A percentile compares a stretch with the other conserved stretches of the same genome.
phyloP scores from a whole-genome alignment of 495 filamentous ascomycete genomes.

The Cercophora samala region DNA sequence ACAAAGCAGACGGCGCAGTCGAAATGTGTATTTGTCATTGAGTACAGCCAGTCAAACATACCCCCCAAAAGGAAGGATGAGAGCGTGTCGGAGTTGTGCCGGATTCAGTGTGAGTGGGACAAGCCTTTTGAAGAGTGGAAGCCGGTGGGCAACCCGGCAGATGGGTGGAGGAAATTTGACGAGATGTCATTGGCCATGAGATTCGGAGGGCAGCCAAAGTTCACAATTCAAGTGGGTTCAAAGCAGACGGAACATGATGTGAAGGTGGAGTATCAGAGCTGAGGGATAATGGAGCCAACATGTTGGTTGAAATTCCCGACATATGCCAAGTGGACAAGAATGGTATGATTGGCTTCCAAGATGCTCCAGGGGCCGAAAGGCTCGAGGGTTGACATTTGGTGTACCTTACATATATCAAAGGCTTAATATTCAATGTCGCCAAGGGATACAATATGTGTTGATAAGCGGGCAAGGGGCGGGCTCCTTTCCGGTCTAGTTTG shows the following conservation, averaged over 20 bases:
- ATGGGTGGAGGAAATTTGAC: slow-evolving; percentile 33
- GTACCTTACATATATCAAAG: not conserved
- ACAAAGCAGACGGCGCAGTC: not conserved
- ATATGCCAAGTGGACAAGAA: not conserved
- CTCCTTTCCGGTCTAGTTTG: not conserved
- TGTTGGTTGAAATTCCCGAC: not conserved
- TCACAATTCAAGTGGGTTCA: not conserved
- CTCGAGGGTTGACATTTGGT: no score
- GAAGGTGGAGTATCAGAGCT: slow-evolving; percentile 7
- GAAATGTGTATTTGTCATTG: slow-evolving; percentile 4
- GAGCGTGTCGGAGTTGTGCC: slow-evolving; percentile 9
- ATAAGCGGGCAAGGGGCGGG: not conserved
- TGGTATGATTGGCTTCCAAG: not conserved
- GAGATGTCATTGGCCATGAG: slow-evolving; percentile 5
- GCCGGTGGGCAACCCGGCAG: slow-evolving; percentile 28
- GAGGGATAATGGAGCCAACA: not conserved
- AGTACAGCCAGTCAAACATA: not conserved
- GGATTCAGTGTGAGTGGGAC: slow-evolving; percentile 15
- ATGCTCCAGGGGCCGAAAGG: not conserved
- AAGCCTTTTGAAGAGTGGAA: slow-evolving; percentile 17
- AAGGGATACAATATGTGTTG: not conserved
- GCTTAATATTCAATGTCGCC: not conserved
- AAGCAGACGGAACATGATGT: slow-evolving; percentile 4
- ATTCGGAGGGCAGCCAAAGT: slow-evolving; percentile 4
- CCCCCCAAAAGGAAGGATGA: slow-evolving; percentile 6